phyloP scores from a whole-genome alignment of 305 asterid species.

The Salvia sclarea region DNA sequence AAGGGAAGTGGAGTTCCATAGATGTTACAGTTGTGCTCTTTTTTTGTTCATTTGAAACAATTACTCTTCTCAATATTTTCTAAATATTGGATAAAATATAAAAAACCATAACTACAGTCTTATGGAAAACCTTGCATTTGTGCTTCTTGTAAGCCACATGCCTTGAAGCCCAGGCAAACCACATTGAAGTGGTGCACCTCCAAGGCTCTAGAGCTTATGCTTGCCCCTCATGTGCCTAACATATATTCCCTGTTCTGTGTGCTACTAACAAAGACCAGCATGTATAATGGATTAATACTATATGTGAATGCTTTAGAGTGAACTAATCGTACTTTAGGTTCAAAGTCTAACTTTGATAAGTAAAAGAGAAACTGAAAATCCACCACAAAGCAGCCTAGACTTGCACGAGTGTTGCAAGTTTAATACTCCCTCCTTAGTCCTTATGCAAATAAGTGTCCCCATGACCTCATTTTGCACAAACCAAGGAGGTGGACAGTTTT shows the following conservation, averaged over 20 bases:
- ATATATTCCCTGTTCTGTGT: background rate
- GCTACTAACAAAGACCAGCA: slow-evolving; percentile 1
- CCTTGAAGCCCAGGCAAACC: background rate
- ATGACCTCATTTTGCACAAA: no score
- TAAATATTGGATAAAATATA: background rate
- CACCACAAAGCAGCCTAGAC: slow-evolving; percentile 12
- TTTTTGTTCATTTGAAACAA: slow-evolving; percentile 2
- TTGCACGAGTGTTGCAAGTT: background rate
- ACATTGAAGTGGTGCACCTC: background rate
- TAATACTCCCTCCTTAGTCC: no score
- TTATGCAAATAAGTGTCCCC: no score
- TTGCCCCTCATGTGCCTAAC: background rate
- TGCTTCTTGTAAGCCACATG: background rate
- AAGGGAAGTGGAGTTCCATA: slow-evolving; percentile 16
- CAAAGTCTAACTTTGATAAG: background rate
- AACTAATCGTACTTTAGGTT: background rate
- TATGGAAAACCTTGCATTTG: background rate
- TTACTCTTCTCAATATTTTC: background rate
- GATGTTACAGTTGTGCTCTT: slow-evolving; percentile 5
- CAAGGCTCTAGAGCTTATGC: background rate
- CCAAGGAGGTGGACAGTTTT: no score
- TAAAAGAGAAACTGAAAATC: slow-evolving; percentile 13
- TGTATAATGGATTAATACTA: background rate
- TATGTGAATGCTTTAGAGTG: background rate
- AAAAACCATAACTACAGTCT: background rate